phyloP scores from a whole-genome alignment of 192 early-diverging fungal genomes.

The Powellomyces hirtus region DNA sequence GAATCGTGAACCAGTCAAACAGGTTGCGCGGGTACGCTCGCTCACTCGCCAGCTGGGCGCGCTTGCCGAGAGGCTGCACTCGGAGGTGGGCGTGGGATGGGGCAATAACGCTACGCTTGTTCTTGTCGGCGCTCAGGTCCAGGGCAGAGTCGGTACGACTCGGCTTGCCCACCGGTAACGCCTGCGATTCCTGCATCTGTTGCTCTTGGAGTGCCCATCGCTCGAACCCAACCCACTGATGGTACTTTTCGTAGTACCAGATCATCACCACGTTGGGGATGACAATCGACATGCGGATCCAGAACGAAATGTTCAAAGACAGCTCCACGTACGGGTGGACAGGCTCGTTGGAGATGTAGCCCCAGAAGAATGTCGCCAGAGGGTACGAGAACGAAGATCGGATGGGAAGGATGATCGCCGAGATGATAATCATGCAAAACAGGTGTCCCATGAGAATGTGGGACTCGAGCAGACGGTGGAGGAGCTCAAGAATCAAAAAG shows the following conservation, averaged over 20 bases:
- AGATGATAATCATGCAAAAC: conserved; percentile 33
- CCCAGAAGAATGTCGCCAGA: conserved; percentile 29
- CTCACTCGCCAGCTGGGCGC: conserved; percentile 29
- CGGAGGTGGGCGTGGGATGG: conserved; percentile 20
- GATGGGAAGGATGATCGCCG: conserved; percentile 37
- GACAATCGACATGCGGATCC: conserved; percentile 37
- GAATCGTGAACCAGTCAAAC: conserved; percentile 44
- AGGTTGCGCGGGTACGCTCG: conserved; percentile 35
- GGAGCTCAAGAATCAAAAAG: conserved; percentile 18
- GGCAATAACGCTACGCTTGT: background rate
- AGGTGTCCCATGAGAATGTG: conserved; percentile 52
- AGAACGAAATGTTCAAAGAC: conserved; percentile 32
- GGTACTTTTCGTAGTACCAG: conserved; percentile 54
- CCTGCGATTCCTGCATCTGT: background rate
- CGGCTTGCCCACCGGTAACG: background rate
- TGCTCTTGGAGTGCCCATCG: conserved; percentile 48
- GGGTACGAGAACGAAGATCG: conserved; percentile 18
- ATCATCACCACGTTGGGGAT: conserved; percentile 44
- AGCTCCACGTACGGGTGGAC: conserved; percentile 39
- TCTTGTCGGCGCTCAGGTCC: conserved; percentile 13
- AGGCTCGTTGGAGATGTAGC: conserved; percentile 13
- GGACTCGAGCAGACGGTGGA: conserved; percentile 47
- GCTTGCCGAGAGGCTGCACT: conserved; percentile 47
- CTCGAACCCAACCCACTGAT: conserved; percentile 47
- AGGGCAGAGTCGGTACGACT: conserved; percentile 26